Evolutionary conservation across 2,329 filamentous ascomycete genomes (phyloP), one percentile per base, ranked within the genome.

Genomic region (Biscogniauxia sp.): DNA sequence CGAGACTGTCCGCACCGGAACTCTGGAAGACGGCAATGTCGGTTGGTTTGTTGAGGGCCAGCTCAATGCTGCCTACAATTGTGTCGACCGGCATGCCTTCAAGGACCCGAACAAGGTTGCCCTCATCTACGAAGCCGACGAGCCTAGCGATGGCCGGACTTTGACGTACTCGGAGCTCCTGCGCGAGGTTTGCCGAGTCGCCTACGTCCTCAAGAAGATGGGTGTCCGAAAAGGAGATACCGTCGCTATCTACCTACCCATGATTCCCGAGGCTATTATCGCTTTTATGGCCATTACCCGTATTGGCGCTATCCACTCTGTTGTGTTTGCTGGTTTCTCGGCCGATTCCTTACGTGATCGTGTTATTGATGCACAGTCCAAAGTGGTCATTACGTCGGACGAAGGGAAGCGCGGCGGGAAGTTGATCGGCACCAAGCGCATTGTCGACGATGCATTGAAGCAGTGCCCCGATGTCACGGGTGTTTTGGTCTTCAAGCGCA

Each of bases 51-150:
- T 93, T 63, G 95, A 97, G 80, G 95, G 95, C 68, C 87, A 89
- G 71, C 83, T 99, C 73, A 99, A 99, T 73, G 95, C 95, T 65
- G 95, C 91, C 26, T 98, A 93, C 87, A 99, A 99, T 82, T 96
- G 93, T 73, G 89, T 99, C 66, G 95, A 99, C 74, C 91, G 95
- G 64, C 94, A 98, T 77, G 95, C 95, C n/a, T 86, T 96, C 79
- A 93, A 93, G 79, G 88, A 97, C 79, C 95, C 95, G 54, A 81
- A 98, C 80, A 92, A 90, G 79, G 88, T 95, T 54, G 95, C 95
- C 75, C 96, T 99, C 79, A 97, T 98, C 80, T 99, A 98, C 82
- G 95, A 99, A 82, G 94, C 93, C 63, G 95, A 99, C 72, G 95
- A 99, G 79, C 86, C 89, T 51, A 83, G 79, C 57, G 90, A 96